Evolutionary conservation across 257 asterid species (phyloP).

Genomic region (Fraxinus excelsior): DNA sequence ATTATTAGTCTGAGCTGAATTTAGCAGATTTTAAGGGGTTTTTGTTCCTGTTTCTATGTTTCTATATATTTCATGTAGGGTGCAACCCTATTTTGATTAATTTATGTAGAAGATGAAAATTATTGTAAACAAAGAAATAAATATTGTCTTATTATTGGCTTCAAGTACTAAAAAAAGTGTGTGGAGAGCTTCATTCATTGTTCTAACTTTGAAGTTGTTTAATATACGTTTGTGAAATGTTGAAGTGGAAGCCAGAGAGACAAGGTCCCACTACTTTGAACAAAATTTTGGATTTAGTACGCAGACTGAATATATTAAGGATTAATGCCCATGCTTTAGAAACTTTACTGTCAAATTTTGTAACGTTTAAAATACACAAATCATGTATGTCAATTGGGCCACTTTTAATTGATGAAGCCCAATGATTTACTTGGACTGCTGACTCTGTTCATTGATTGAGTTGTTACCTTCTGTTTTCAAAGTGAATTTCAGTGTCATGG

Average conservation of each 20-base stretch:
- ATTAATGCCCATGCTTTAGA: too few relatives aligned
- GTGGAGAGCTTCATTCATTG: not conserved
- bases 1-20: slow-evolving; percentile 47
- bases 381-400: too few relatives aligned
- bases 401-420: too few relatives aligned
- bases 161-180: not conserved
- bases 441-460: too few relatives aligned
- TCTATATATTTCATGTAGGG: slow-evolving; percentile 5
- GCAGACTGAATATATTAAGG: too few relatives aligned
- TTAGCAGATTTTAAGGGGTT: slow-evolving; percentile 45
- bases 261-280: not conserved
- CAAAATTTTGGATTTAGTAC: too few relatives aligned
- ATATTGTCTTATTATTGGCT: not conserved
- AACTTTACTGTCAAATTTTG: too few relatives aligned
- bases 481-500: too few relatives aligned
- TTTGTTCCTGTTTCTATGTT: slow-evolving; percentile 62
- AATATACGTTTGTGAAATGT: not conserved
- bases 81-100: slow-evolving; percentile 18
- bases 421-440: too few relatives aligned
- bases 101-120: not conserved
- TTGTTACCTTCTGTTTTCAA: too few relatives aligned
- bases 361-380: too few relatives aligned
- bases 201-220: slow-evolving; percentile 14
- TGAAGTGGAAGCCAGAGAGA: slow-evolving; percentile 13
- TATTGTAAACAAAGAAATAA: not conserved